These are phyloP conservation scores for Onygena corvina DNA, from an alignment of 2,329 filamentous ascomycete species.

Conservation along the genomic window DNA sequence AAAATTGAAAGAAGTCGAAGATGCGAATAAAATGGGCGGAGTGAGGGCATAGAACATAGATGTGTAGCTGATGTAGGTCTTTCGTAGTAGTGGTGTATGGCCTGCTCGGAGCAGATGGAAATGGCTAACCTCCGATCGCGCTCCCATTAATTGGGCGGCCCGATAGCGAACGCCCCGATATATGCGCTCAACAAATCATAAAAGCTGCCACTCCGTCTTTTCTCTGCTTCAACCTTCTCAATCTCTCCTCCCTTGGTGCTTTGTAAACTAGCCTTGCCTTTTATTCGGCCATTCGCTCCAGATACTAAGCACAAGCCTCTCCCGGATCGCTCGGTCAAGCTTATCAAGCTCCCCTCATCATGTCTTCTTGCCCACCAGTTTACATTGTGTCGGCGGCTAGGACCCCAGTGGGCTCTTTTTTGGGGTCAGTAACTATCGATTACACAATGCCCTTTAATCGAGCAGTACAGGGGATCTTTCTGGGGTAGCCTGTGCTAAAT, in stretches of 20 bases:
- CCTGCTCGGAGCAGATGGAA: no score
- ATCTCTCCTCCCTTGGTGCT: not conserved
- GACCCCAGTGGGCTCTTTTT: constrained; percentile 87
- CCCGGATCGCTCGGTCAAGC: not conserved
- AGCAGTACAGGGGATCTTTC: no score
- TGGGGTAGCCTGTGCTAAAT: no score
- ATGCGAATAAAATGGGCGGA: no score
- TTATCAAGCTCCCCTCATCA: not conserved
- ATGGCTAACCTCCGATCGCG: not conserved
- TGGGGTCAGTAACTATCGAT: constrained; percentile 55
- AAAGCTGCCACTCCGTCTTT: not conserved
- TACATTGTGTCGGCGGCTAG: constrained; percentile 90
- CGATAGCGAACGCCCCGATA: not conserved
- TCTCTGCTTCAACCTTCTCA: not conserved
- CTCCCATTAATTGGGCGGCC: not conserved
- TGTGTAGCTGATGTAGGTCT: no score
- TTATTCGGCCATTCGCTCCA: not conserved
- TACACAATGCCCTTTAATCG: not conserved
- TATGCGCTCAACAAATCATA: not conserved
- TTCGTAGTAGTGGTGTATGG: no score
- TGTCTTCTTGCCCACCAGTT: constrained; percentile 62
- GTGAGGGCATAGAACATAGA: no score
- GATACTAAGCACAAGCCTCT: no score
- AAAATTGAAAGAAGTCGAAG: no score
- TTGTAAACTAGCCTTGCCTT: not conserved